Evolutionary conservation across 2,329 filamentous ascomycete species (phyloP), one percentile per base, ranked within the genome.

Genomic region (Penicillium sp.): DNA sequence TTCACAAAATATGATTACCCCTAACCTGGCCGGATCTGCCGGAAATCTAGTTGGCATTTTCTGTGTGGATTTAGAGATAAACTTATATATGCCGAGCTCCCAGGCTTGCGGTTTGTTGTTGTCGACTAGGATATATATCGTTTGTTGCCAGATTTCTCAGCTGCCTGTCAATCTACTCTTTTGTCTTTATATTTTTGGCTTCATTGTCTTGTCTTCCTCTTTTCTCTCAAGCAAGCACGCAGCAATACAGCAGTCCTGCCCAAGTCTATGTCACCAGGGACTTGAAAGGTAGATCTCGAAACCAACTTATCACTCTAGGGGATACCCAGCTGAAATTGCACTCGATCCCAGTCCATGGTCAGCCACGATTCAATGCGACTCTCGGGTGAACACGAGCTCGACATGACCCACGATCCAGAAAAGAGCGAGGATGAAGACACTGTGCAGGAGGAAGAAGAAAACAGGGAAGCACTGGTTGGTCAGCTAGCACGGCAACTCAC

Each of bases 401-500:
- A 13, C 42, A 31, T 18, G 42, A 14, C 14, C 26, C 10, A 18
- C 6, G 42, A 44, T 18, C 26, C 3, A 18, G 42, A 44, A 8
- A 44, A 44, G n/a, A 13, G 29, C 11, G 42, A 31, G 10, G 42
- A 44, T 18, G 42, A 44, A 44, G 42, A 44, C 26, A 44, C 42
- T 7, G 10, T 18, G 16, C 10, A 31, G 3, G 42, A 44, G 24
- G 42, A 44, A 1, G 42, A 44, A 14, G 24, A 44, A 44, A 18
- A 14, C 5, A 31, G 6, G 3, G 42, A 44, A 6, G 42, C 16
- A 2, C 24, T 44, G 42, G 42, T 44, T 14, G 24, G 42, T 14
- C 42, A 3, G 6, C 42, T 44, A 44, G 42, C 42, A 14, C 42
- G 62, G 31, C 60, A 50, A n/a, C 54, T 65, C 13, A 64, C 63